Conservation (phyloP, 2,329 filamentous ascomycete species). For the Drechslera avenae region DNA sequence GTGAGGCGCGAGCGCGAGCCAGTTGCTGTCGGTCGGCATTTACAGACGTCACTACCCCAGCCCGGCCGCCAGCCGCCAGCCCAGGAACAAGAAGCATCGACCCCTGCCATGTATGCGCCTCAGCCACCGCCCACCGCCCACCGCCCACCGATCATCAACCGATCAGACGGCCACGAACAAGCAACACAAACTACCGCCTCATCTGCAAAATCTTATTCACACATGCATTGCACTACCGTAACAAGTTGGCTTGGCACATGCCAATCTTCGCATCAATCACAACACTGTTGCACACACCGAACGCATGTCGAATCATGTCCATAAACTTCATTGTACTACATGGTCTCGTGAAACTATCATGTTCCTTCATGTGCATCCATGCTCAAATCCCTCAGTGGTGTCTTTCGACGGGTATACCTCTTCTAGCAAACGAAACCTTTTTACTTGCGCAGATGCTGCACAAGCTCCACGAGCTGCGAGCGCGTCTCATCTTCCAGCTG, state of each 20-base stretch:
- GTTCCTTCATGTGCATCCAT: conserved; percentile 10
- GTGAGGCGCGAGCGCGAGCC: conserved; percentile 16
- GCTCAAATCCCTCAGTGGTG: conserved; percentile 25
- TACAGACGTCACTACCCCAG: conserved; percentile 23
- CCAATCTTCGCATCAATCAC: not conserved
- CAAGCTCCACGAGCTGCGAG: conserved; percentile 67
- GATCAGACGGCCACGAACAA: not conserved
- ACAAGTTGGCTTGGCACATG: no score
- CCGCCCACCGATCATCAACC: not conserved
- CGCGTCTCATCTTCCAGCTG: conserved; percentile 77
- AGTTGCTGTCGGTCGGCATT: conserved; percentile 13
- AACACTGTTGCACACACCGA: no score
- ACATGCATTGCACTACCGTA: not conserved
- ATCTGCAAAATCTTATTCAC: no score
- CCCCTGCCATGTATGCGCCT: conserved; percentile 15
- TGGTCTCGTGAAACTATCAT: conserved; percentile 28
- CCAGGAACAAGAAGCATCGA: conserved; percentile 23
- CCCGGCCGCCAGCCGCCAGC: conserved; percentile 9
- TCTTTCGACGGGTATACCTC: conserved; percentile 37
- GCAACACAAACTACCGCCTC: not conserved
- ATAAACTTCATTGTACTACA: conserved; percentile 24
- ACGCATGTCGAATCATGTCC: not conserved
- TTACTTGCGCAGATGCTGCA: conserved; percentile 56
- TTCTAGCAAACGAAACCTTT: conserved; percentile 23
- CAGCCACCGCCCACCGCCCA: conserved; percentile 2